phyloP scores from a whole-genome alignment of 2,329 filamentous ascomycete species.

The Boeremia exigua region DNA sequence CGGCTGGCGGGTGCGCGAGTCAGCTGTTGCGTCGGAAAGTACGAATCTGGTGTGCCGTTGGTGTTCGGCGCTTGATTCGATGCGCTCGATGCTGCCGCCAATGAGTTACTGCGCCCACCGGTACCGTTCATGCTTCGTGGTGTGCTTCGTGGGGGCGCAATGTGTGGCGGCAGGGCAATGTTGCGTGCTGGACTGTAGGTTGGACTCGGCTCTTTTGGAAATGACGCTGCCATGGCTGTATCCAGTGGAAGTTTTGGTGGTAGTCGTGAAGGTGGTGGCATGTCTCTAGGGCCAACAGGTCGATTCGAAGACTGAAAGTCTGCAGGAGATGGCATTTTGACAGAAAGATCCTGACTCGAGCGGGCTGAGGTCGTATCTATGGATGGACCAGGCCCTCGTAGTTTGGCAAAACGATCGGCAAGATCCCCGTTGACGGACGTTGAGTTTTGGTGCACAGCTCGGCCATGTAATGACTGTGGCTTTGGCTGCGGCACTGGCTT shows the following conservation, averaged over 20 bases:
- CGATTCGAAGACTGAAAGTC: slow-evolving; percentile 44
- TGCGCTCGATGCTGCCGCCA: slow-evolving; percentile 49
- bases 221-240: slow-evolving; percentile 58
- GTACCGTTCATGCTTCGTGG: slow-evolving; percentile 67
- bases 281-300: slow-evolving; percentile 59
- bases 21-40: slow-evolving; percentile 47
- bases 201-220: slow-evolving; percentile 75
- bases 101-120: slow-evolving; percentile 61
- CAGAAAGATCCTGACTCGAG: slow-evolving; percentile 39
- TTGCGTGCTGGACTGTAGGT: slow-evolving; percentile 81
- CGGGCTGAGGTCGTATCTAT: slow-evolving; percentile 31
- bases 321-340: slow-evolving; percentile 51
- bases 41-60: slow-evolving; percentile 48
- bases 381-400: slow-evolving; percentile 32
- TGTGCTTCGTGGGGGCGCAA: slow-evolving; percentile 69
- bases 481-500: slow-evolving; percentile 66
- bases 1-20: slow-evolving; percentile 22
- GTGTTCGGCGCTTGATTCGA: slow-evolving; percentile 46
- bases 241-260: slow-evolving; percentile 57
- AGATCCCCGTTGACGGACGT: slow-evolving; percentile 38
- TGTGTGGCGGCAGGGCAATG: slow-evolving; percentile 68
- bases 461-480: slow-evolving; percentile 69
- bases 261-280: slow-evolving; percentile 52
- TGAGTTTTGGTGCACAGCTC: slow-evolving; percentile 55
- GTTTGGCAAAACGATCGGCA: slow-evolving; percentile 47